These are phyloP conservation scores for Pyropia yezoensis DNA, from an alignment of 23 red algal species.

Conservation along the genomic window DNA sequence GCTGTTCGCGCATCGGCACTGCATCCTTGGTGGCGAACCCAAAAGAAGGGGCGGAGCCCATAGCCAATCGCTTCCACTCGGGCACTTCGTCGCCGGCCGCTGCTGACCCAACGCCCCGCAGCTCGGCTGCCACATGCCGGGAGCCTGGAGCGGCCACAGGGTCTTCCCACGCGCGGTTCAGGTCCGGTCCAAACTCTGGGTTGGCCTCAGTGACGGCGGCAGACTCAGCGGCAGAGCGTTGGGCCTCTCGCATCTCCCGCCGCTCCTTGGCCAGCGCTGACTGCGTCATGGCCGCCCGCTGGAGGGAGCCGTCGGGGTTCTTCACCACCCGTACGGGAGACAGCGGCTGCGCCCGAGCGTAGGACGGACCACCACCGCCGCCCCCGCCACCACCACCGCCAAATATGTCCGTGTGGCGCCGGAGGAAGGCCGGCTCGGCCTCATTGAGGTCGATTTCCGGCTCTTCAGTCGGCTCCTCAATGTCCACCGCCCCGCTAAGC, in stretches of 20 bases:
- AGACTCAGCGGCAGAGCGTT: constrained; percentile 55
- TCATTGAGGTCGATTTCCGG: constrained; percentile 93
- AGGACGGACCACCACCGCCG: constrained; percentile 8
- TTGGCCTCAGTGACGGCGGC: constrained; percentile 18
- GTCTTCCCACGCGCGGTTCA: constrained; percentile 85
- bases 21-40: constrained; percentile 52
- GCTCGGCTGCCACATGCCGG: constrained; percentile 58
- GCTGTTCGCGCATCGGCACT: constrained; percentile 75
- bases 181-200: constrained; percentile 9
- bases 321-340: constrained; percentile 89
- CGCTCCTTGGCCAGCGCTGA: constrained; percentile 78
- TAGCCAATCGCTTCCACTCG: constrained; percentile 75
- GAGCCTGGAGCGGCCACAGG: constrained; percentile 39
- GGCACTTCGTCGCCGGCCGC: constrained; percentile 51
- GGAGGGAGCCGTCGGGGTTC: constrained; percentile 87
- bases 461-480: constrained; percentile 50
- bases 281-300: constrained; percentile 82
- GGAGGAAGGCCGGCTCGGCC: constrained; percentile 70
- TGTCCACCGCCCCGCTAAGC: background rate
- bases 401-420: background rate
- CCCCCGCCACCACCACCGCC: no score
- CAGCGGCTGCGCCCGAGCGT: constrained; percentile 58
- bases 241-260: constrained; percentile 64
- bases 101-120: constrained; percentile 22
- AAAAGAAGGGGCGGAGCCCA: constrained; percentile 78